phyloP scores from a whole-genome alignment of 768 basidiomycete genomes.

The Leccinum longicurvipes region DNA sequence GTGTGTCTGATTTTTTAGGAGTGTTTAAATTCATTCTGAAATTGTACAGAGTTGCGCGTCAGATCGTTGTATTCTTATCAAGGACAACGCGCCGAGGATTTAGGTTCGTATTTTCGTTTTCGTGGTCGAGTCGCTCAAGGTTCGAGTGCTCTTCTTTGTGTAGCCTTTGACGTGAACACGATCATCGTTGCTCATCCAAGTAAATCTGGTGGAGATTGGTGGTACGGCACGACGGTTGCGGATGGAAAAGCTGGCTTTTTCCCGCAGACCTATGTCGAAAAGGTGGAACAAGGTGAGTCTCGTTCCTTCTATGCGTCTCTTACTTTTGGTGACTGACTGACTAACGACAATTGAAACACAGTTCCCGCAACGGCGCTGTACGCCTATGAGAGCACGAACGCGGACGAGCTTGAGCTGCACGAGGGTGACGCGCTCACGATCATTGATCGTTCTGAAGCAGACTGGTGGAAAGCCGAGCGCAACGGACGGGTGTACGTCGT shows the following conservation, averaged over 20 bases:
- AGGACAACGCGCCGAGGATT: constrained; percentile 84
- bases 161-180: constrained; percentile 79
- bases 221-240: constrained; percentile 73
- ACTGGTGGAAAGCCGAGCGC: constrained; percentile 97
- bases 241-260: constrained; percentile 79
- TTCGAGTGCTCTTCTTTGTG: neutral
- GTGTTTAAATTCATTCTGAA: neutral
- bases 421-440: constrained; percentile 79
- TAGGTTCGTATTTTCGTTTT: constrained; percentile 53
- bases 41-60: constrained; percentile 59
- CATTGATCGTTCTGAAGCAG: constrained; percentile 77
- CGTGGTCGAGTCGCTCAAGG: constrained; percentile 1
- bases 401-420: constrained; percentile 82
- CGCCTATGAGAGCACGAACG: constrained; percentile 61
- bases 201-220: constrained; percentile 87
- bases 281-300: constrained; percentile 54
- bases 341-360: constrained; percentile 21
- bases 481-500: constrained; percentile 85
- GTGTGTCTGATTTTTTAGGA: neutral
- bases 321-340: neutral
- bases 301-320: neutral
- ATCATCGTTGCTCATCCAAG: constrained; percentile 82
- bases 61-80: constrained; percentile 83
- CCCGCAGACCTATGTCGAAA: constrained; percentile 85
- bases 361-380: constrained; percentile 79